Conservation (phyloP, 805 yeast species). For the Schwanniomyces yamadae region DNA sequence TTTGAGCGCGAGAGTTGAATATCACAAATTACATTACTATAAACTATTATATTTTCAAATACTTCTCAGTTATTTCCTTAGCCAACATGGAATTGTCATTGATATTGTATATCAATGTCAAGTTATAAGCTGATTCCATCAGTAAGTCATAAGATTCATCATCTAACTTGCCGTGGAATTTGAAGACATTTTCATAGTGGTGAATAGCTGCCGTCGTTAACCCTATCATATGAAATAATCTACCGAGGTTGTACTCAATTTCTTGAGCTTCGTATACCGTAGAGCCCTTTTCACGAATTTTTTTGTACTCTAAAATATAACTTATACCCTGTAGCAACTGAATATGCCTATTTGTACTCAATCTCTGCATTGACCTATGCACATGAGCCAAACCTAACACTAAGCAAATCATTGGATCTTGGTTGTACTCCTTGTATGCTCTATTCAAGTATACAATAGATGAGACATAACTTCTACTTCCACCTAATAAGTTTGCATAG, state of each 20-base stretch:
- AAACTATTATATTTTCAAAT: constrained; percentile 56
- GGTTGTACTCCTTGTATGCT: constrained; percentile 61
- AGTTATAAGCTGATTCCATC: constrained; percentile 83
- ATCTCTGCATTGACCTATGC: constrained; percentile 89
- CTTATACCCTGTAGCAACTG: constrained; percentile 87
- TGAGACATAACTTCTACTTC: constrained; percentile 80
- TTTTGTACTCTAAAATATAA: constrained; percentile 69
- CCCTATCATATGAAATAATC: constrained; percentile 83
- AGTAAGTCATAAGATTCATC: constrained; percentile 56
- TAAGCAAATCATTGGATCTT: constrained; percentile 78
- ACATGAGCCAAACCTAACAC: constrained; percentile 76
- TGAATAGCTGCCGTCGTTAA: constrained; percentile 68
- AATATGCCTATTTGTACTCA: constrained; percentile 79
- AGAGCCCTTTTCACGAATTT: constrained; percentile 42
- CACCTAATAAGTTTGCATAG: constrained; percentile 77
- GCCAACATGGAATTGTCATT: constrained; percentile 74
- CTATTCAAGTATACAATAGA: constrained; percentile 75
- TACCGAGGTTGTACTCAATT: constrained; percentile 76
- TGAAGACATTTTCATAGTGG: constrained; percentile 70
- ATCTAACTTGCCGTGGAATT: constrained; percentile 35
- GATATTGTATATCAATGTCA: constrained; percentile 68
- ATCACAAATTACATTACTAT: no score
- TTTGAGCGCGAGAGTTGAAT: no score
- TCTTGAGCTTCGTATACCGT: constrained; percentile 64
- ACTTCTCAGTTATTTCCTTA: constrained; percentile 58